phyloP scores from a whole-genome alignment of 2,329 filamentous ascomycete genomes.

The Cytospora leucostoma region DNA sequence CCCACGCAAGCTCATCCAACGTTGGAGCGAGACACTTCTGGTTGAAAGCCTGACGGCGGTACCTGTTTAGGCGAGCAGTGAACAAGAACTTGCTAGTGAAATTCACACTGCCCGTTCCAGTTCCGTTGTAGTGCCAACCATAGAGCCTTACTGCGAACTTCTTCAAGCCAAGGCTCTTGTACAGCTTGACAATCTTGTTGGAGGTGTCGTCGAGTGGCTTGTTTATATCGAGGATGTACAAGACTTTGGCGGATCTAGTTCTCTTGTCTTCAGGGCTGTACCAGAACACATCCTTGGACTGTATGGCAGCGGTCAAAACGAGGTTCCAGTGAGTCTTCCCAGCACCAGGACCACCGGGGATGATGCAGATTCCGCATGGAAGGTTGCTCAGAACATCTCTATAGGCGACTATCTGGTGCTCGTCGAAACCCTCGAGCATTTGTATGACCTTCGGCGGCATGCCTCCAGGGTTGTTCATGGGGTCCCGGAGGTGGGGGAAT shows the following conservation, averaged over 20 bases:
- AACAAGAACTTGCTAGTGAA: slow-evolving; percentile 42
- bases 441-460: slow-evolving; percentile 28
- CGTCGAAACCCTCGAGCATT: slow-evolving; percentile 39
- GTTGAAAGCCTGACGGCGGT: slow-evolving; percentile 16
- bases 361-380: slow-evolving; percentile 46
- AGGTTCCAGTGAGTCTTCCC: slow-evolving; percentile 53
- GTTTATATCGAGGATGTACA: slow-evolving; percentile 52
- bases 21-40: slow-evolving; percentile 39
- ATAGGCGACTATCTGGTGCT: slow-evolving; percentile 43
- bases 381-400: slow-evolving; percentile 40
- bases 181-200: slow-evolving; percentile 43
- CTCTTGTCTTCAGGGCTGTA: slow-evolving; percentile 38
- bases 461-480: slow-evolving; percentile 9
- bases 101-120: slow-evolving; percentile 34
- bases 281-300: slow-evolving; percentile 19
- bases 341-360: slow-evolving; percentile 50
- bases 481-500: slow-evolving; percentile 31
- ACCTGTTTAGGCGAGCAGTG: slow-evolving; percentile 27
- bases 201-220: slow-evolving; percentile 49
- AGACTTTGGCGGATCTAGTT: slow-evolving; percentile 38
- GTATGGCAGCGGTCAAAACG: slow-evolving; percentile 38
- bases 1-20: slow-evolving; percentile 47
- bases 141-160: slow-evolving; percentile 44
- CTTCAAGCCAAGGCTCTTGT: slow-evolving; percentile 39
- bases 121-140: slow-evolving; percentile 42